Conservation (phyloP, 495 filamentous ascomycete species). For the Xylaria scruposa region DNA sequence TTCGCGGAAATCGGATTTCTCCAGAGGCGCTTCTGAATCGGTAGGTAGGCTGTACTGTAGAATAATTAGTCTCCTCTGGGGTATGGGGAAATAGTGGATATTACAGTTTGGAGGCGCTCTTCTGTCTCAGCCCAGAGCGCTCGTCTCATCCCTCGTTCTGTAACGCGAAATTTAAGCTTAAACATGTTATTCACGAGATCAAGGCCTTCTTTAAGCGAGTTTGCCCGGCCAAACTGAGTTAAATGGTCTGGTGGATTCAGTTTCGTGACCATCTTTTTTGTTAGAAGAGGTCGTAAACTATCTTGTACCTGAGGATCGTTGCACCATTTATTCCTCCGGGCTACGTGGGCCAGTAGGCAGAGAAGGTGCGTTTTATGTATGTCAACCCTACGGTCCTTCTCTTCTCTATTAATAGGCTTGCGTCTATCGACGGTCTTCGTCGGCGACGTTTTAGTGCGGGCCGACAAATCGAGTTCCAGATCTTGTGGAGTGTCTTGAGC, state of each 20-base stretch:
- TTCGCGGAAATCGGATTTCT: slow-evolving; percentile 71
- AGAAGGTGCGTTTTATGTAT: slow-evolving; percentile 87
- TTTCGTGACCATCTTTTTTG: slow-evolving; percentile 63
- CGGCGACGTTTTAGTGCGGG: slow-evolving; percentile 45
- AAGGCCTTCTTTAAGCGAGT: slow-evolving; percentile 80
- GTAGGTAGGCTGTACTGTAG: slow-evolving; percentile 58
- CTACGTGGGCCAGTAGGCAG: slow-evolving; percentile 77
- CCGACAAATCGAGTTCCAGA: slow-evolving; percentile 63
- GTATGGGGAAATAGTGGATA: slow-evolving; percentile 29
- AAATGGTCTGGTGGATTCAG: slow-evolving; percentile 68
- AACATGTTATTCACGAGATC: slow-evolving; percentile 72
- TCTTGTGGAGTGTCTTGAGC: slow-evolving; percentile 55
- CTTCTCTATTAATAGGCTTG: slow-evolving; percentile 69
- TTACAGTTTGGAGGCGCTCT: slow-evolving; percentile 63
- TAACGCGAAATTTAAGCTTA: slow-evolving; percentile 69
- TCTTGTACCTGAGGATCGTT: slow-evolving; percentile 73
- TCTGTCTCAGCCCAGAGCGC: slow-evolving; percentile 74
- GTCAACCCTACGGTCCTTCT: slow-evolving; percentile 74
- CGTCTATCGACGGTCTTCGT: slow-evolving; percentile 51
- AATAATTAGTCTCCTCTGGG: slow-evolving; percentile 34
- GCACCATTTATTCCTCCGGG: slow-evolving; percentile 85
- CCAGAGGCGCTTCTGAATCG: slow-evolving; percentile 59
- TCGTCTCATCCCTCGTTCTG: slow-evolving; percentile 69
- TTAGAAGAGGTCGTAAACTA: slow-evolving; percentile 64
- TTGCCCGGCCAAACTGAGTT: slow-evolving; percentile 72